Base-by-base conservation (phyloP, 2,329 filamentous ascomycete species). In the Beauveria medogensis region DNA sequence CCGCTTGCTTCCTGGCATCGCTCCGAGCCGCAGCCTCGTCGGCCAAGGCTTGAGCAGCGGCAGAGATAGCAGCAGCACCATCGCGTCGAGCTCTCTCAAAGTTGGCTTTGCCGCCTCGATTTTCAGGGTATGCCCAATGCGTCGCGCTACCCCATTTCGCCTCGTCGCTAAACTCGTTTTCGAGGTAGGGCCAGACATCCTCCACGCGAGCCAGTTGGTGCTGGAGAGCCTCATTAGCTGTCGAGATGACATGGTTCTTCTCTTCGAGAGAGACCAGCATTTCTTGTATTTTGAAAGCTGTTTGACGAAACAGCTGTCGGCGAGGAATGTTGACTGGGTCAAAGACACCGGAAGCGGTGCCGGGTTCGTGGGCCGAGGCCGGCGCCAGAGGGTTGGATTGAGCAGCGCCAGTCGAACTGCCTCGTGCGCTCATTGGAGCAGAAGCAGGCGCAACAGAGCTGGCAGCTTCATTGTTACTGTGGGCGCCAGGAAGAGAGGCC, bases 121-220 rank as follows among this genome's bases (percentile, higher is more conserved):
- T 91, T 68, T 93, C 90, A 22, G 90, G 89, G 72, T 97, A 97
- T 54, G 93, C 94, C 94, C 94, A 99, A 73, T 99, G 94, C 57
- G 86, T 90, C 62, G 86, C 83, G 75, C 92, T 97, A 56, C 95
- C 94, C 77, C 92, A 88, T 74, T 95, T 91, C 59, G 94, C 91
- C 74, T 97, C 92, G 64, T 97, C 92, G 74, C 91, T 96, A 70
- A 99, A 91, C 73, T 99, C 94, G 63, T 82, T 80, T 65, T 95
- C 89, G 61, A 97, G 84, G 74, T 92, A 87, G 22, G 91, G 88
- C 81, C 90, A 96, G 37, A 95, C 88, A 67, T 90, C 88, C 71
- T 96, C 90, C 70, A 97, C 86, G 57, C 95, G 90, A 63, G 83
- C 78, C 41, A 97, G 81, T 70, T 97, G 92, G 70, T 90, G 90